Evolutionary conservation across 164 flowering plant species (phyloP), one percentile per base, ranked within the genome.

Genomic region (Chimonanthus salicifolius): DNA sequence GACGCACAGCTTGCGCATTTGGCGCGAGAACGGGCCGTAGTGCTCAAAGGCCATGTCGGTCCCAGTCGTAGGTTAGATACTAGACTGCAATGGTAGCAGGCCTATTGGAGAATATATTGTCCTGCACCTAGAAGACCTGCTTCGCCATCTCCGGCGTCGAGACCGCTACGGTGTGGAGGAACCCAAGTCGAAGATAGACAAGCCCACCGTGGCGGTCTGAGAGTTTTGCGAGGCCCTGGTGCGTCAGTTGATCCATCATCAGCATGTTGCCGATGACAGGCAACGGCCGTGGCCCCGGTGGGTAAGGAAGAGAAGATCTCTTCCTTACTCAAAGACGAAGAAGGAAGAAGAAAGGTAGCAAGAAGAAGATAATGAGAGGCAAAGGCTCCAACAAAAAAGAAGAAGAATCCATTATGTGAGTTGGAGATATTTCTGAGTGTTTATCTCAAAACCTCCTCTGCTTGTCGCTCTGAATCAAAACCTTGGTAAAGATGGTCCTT

Each of bases 1-100:
- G n/a, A n/a, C n/a, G n/a, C n/a, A n/a, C n/a, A n/a, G n/a, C n/a
- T n/a, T n/a, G n/a, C n/a, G n/a, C n/a, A n/a, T n/a, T 72, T 94
- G 97, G 97, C 85, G 97, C 13, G 94, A 94, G 85, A 91, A 90
- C n/a, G n/a, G n/a, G n/a, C n/a, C n/a, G n/a, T n/a, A n/a, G n/a
- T n/a, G n/a, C n/a, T n/a, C n/a, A n/a, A n/a, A n/a, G n/a, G n/a
- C n/a, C n/a, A n/a, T n/a, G n/a, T n/a, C n/a, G n/a, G n/a, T n/a
- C n/a, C n/a, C n/a, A n/a, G n/a, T n/a, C n/a, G n/a, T n/a, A n/a
- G n/a, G n/a, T n/a, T n/a, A n/a, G n/a, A n/a, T n/a, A n/a, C n/a
- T n/a, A n/a, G n/a, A n/a, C n/a, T n/a, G n/a, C n/a, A n/a, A n/a
- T n/a, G n/a, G n/a, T n/a, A n/a, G n/a, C n/a, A n/a, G n/a, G n/a